Evolutionary conservation across 2,329 filamentous ascomycete species (phyloP), one percentile per base, ranked within the genome.

Genomic region (Fusarium ambrosium): DNA sequence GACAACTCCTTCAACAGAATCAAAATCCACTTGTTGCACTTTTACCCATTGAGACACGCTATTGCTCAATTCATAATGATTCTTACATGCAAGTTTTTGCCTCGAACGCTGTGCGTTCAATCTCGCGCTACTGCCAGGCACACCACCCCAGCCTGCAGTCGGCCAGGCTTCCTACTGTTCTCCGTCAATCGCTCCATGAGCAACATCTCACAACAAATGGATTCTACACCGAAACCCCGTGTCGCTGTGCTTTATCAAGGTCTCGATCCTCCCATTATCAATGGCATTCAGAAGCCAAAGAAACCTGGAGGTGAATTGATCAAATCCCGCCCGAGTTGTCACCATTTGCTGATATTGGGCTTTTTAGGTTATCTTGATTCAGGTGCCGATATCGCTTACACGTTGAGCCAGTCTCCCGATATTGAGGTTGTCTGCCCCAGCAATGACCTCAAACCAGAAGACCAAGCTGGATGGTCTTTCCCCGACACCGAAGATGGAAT

Each of bases 201-300:
- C 18, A 45, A 32, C 24, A 55, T 20, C 13, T 29, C 43, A 63
- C 29, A 20, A 24, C 59, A 22, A 9, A 63, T 62, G 29, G 45
- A 62, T 61, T 39, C 64, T 34, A 41, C 37, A 60, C 36, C 64
- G 27, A 63, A 29, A 61, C 53, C 27, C 64, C 66, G 68, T 6
- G 82, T 89, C 4, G 87, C 86, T 6, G 81, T 88, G 0, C 75
- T 89, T 2, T 86, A 85, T 64, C 86, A 89, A 76, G 85, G 81
- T 5, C 81, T 87, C 55, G 83, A 86, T 3, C 84, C 86, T 5
- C 86, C 87, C 0, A 37, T 85, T 5, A 85, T 88, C 59, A 84
- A 87, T 64, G 86, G 86, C 2, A 82, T 85, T 4, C 80, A 79
- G 18, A 89, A 88, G 69, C 86, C 86, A 2, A 84, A 81, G 74